These are phyloP conservation scores for Fusarium praegraminearum DNA, from an alignment of 2,329 filamentous ascomycete genomes.

Conservation along the genomic window DNA sequence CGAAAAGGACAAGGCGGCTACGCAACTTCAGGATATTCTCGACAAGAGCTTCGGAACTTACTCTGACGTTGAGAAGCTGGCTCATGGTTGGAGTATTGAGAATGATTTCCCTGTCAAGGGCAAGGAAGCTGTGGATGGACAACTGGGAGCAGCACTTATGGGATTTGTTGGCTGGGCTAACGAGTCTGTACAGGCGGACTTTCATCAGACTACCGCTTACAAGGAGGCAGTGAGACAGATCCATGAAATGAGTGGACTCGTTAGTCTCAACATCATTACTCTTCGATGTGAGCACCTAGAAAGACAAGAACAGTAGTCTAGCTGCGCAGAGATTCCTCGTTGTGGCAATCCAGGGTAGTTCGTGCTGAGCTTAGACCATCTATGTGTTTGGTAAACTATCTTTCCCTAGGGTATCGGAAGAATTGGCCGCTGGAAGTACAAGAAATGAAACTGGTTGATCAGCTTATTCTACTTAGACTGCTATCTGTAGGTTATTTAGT, in stretches of 20 bases:
- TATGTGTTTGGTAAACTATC: too few species aligned
- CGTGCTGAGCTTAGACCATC: too few species aligned
- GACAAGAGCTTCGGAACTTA: rapidly evolving
- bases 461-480: too few species aligned
- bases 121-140: not conserved
- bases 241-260: not conserved
- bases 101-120: slow-evolving; percentile 20
- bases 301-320: not conserved
- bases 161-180: slow-evolving; percentile 6
- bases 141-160: slow-evolving; percentile 1
- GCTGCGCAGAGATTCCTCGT: too few species aligned
- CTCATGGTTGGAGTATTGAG: slow-evolving; percentile 16
- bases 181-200: not conserved
- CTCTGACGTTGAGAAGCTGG: not conserved
- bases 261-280: not conserved
- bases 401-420: too few species aligned
- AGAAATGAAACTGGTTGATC: too few species aligned
- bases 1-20: not conserved
- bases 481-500: too few species aligned
- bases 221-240: not conserved
- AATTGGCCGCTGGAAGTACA: too few species aligned
- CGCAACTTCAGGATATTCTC: not conserved
- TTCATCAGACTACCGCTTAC: not conserved
- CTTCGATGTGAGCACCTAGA: not conserved
- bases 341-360: too few species aligned